Evolutionary conservation across 805 yeast species (phyloP).

Genomic region (Kazachstania bromeliacearum): DNA sequence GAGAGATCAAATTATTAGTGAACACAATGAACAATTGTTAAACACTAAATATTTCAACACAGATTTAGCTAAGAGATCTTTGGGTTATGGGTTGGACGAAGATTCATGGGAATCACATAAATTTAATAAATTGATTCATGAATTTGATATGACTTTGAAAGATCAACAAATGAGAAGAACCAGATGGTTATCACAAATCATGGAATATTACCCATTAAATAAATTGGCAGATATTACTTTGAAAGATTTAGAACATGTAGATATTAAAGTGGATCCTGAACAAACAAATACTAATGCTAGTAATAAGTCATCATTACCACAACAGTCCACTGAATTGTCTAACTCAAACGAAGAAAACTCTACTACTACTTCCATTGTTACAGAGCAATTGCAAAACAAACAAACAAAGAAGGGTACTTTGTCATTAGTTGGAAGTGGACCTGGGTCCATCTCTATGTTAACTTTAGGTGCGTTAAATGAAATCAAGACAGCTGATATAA

Average conservation of each 20-base stretch:
- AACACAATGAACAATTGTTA: constrained; percentile 33
- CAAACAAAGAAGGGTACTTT: constrained; percentile 41
- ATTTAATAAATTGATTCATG: constrained; percentile 54
- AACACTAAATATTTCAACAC: constrained; percentile 18
- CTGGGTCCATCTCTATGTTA: constrained; percentile 74
- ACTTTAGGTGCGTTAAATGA: constrained; percentile 80
- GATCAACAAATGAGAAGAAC: constrained; percentile 50
- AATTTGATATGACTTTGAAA: constrained; percentile 44
- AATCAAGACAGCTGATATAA: constrained; percentile 71
- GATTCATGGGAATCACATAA: constrained; percentile 54
- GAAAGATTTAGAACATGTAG: constrained; percentile 24
- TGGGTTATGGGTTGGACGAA: constrained; percentile 44
- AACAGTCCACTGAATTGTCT: not conserved
- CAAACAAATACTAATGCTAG: not conserved
- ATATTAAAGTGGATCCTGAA: not conserved
- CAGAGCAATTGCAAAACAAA: not conserved
- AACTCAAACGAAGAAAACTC: not conserved
- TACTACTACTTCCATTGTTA: not conserved
- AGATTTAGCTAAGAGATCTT: constrained; percentile 11
- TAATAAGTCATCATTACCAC: not conserved
- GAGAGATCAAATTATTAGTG: constrained; percentile 44
- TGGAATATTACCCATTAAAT: constrained; percentile 78
- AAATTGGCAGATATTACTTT: constrained; percentile 52
- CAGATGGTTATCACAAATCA: constrained; percentile 81
- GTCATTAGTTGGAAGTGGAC: constrained; percentile 89